Conservation (phyloP, 495 filamentous ascomycete species). For the Arthonia radiata region DNA sequence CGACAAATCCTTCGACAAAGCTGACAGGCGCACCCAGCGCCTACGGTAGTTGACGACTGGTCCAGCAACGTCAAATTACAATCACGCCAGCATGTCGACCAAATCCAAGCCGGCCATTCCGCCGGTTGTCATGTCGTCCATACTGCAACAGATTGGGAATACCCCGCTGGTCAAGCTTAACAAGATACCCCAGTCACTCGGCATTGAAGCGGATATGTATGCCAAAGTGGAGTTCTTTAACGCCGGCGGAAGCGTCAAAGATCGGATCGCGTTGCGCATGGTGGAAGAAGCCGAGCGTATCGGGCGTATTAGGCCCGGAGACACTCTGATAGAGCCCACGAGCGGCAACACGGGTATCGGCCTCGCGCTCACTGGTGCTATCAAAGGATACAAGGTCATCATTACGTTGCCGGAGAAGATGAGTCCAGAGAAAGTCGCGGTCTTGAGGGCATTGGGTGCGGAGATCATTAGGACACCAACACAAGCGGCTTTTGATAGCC, state of each 20-base stretch:
- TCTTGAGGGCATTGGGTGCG: slow-evolving; percentile 75
- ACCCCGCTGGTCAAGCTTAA: slow-evolving; percentile 86
- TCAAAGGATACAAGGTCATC: slow-evolving; percentile 92
- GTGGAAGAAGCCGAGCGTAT: slow-evolving; percentile 80
- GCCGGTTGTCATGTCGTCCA: slow-evolving; percentile 30
- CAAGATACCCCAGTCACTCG: slow-evolving; percentile 65
- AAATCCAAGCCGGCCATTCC: slow-evolving; percentile 23
- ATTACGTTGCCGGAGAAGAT: slow-evolving; percentile 99
- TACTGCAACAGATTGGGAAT: slow-evolving; percentile 63
- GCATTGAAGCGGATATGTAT: slow-evolving; percentile 75
- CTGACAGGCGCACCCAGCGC: too few relatives aligned
- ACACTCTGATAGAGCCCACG: slow-evolving; percentile 93
- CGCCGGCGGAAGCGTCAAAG: slow-evolving; percentile 93
- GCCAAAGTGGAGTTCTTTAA: slow-evolving; percentile 95
- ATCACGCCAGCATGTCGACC: too few relatives aligned
- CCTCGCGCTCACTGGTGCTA: slow-evolving; percentile 72
- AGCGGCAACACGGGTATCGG: slow-evolving; percentile 98
- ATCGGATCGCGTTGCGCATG: slow-evolving; percentile 92
- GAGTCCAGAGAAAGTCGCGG: slow-evolving; percentile 91
- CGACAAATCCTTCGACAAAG: too few relatives aligned
- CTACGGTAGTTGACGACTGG: too few relatives aligned
- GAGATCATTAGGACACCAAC: slow-evolving; percentile 97
- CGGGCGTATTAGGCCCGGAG: slow-evolving; percentile 87
- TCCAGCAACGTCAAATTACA: too few relatives aligned
- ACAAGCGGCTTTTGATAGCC: slow-evolving; percentile 77